Base-by-base conservation (phyloP, 2,329 filamentous ascomycete species). In the Colletotrichum falcatum region DNA sequence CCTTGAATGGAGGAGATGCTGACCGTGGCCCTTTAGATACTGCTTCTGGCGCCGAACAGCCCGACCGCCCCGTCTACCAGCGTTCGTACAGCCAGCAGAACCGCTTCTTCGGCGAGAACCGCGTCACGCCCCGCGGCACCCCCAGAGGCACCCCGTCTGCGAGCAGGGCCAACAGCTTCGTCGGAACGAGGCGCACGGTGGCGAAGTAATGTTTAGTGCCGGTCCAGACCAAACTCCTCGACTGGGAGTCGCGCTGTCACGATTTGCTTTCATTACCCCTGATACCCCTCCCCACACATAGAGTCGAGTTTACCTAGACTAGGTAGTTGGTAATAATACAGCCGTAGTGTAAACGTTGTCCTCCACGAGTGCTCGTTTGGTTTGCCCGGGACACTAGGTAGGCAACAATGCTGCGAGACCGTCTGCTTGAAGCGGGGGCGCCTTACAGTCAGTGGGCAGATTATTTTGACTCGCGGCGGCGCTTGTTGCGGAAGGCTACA, bases 81-180 rank as follows among this genome's bases (percentile, higher is more conserved):
- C 68, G 68, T 7, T 74, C 76, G 8, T 83, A 78, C 74, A 82
- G 81, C 66, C 81, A 83, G 61, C 78, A 82, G 48, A 71, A 81
- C 51, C 80, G 81, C 16, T 83, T 83, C 76, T 82, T 83, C 56
- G 81, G 81, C 1, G 81, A 83, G 74, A 81, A 74, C 48, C 79
- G 81, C 30, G 81, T 83, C 0, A 83, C 81, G 1, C 81, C 81
- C 6, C 75, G 78, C 20, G 75, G 74, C 5, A 83, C 81, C 2
- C 81, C 81, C 0, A 73, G 80, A 9, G 80, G 79, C 1, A 83
- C 81, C 0, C 81, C 81, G 0, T 78, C 79, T 0, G 80, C 79
- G 0, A 82, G 77, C 54, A 78, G 81, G 14, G 55, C 59, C 18
- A 72, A 72, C 53, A 73, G 71, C n/a, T 44, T 42, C 11, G 5